These are phyloP conservation scores for Paecilomyces sp. DNA, from an alignment of 2,329 filamentous ascomycete species.

Conservation along the genomic window DNA sequence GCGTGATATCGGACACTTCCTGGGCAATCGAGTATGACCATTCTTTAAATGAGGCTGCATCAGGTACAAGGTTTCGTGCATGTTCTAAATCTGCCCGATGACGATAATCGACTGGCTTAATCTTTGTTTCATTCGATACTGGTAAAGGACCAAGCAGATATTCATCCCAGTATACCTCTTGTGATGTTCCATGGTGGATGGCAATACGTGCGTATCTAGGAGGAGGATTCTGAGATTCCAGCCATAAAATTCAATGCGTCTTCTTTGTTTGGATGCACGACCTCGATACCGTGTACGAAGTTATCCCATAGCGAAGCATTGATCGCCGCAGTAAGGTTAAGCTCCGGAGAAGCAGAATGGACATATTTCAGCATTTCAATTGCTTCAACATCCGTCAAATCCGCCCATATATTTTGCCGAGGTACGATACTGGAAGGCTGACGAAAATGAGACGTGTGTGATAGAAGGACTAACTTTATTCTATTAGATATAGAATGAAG, in stretches of 20 bases:
- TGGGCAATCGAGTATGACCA: too few relatives aligned
- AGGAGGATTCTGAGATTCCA: slow-evolving; percentile 20
- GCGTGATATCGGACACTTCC: too few relatives aligned
- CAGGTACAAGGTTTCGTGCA: neutral
- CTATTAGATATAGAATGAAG: too few relatives aligned
- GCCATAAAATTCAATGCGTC: slow-evolving; percentile 29
- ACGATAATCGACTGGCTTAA: slow-evolving; percentile 35
- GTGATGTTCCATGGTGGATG: slow-evolving; percentile 39
- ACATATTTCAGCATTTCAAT: too few relatives aligned
- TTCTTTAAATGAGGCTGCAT: too few relatives aligned
- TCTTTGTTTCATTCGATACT: slow-evolving; percentile 28
- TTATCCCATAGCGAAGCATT: slow-evolving; percentile 27
- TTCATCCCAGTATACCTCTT: slow-evolving; percentile 39
- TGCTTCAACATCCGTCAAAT: too few relatives aligned
- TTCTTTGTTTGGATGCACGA: slow-evolving; percentile 44
- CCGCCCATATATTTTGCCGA: too few relatives aligned
- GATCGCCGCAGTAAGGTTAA: too few relatives aligned
- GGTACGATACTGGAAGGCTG: too few relatives aligned
- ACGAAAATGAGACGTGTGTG: too few relatives aligned
- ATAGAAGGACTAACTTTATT: too few relatives aligned
- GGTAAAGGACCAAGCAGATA: slow-evolving; percentile 47
- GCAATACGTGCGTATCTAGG: slow-evolving; percentile 41
- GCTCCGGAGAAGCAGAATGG: too few relatives aligned
- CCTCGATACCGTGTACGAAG: slow-evolving; percentile 42
- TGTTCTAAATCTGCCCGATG: slow-evolving; percentile 17